phyloP scores from a whole-genome alignment of 257 asterid species.

The Nyctanthes arbortristis region DNA sequence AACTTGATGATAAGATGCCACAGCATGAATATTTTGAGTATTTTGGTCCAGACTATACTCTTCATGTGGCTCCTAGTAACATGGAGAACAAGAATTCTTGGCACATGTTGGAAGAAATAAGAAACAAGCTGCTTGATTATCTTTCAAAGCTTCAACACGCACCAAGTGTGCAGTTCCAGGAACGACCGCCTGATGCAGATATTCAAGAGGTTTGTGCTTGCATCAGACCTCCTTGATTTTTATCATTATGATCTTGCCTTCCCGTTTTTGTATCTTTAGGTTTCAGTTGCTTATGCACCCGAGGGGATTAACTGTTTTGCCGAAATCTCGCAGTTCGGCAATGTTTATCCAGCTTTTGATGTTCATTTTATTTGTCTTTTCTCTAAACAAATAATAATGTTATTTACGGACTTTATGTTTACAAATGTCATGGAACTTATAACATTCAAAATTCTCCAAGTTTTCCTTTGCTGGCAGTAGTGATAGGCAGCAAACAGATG shows the following conservation, averaged over 20 bases:
- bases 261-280: neutral
- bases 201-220: constrained; percentile 57
- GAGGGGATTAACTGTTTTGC: neutral
- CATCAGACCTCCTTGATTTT: constrained; percentile 22
- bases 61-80: constrained; percentile 70
- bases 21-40: constrained; percentile 66
- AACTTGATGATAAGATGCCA: constrained; percentile 69
- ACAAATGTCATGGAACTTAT: neutral
- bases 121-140: constrained; percentile 62
- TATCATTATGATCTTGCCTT: constrained; percentile 6
- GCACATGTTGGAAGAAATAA: constrained; percentile 52
- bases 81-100: constrained; percentile 71
- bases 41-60: constrained; percentile 64
- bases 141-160: constrained; percentile 69
- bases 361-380: neutral
- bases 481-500: neutral
- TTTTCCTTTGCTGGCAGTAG: neutral
- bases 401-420: too few relatives aligned
- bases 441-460: neutral
- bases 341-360: neutral
- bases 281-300: neutral
- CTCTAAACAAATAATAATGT: neutral
- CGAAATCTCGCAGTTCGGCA: neutral
- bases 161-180: constrained; percentile 71
- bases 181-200: constrained; percentile 64